Conservation (phyloP, 2,329 filamentous ascomycete genomes). For the Penicillium sp. region DNA sequence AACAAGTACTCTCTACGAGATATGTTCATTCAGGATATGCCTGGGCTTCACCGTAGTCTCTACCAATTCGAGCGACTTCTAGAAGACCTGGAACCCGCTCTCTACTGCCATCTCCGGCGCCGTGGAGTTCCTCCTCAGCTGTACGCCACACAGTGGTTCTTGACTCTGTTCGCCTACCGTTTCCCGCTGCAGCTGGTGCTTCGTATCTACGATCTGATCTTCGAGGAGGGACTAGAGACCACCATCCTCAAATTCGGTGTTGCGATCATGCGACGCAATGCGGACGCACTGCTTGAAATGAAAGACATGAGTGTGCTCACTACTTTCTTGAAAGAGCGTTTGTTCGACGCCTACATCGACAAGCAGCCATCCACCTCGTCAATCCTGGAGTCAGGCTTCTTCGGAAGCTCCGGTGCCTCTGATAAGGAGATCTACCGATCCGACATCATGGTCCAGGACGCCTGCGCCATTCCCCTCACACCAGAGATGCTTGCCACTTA, state of each 20-base stretch:
- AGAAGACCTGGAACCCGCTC: slow-evolving; percentile 87
- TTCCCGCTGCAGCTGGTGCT: slow-evolving; percentile 95
- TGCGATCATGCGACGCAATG: slow-evolving; percentile 94
- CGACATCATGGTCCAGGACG: slow-evolving; percentile 88
- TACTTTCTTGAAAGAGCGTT: slow-evolving; percentile 83
- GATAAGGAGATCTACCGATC: slow-evolving; percentile 97
- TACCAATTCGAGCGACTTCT: slow-evolving; percentile 94
- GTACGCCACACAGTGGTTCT: slow-evolving; percentile 98
- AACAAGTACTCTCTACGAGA: slow-evolving; percentile 92
- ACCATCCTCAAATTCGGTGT: slow-evolving; percentile 94
- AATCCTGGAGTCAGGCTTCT: slow-evolving; percentile 94
- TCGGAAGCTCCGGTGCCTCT: slow-evolving; percentile 80
- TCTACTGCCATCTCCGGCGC: slow-evolving; percentile 91
- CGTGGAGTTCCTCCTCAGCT: slow-evolving; percentile 84
- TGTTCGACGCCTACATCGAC: slow-evolving; percentile 98
- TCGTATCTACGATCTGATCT: slow-evolving; percentile 91
- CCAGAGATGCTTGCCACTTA: slow-evolving; percentile 79
- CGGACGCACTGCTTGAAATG: slow-evolving; percentile 71
- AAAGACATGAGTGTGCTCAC: slow-evolving; percentile 89
- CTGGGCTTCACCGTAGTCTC: slow-evolving; percentile 85
- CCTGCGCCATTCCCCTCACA: slow-evolving; percentile 81
- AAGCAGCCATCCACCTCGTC: slow-evolving; percentile 87
- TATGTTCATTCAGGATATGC: slow-evolving; percentile 94
- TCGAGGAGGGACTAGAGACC: slow-evolving; percentile 82
- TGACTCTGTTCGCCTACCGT: slow-evolving; percentile 96